Evolutionary conservation across 1,284 basidiomycete genomes (phyloP).

Genomic region (Marasmius tenuissimus): DNA sequence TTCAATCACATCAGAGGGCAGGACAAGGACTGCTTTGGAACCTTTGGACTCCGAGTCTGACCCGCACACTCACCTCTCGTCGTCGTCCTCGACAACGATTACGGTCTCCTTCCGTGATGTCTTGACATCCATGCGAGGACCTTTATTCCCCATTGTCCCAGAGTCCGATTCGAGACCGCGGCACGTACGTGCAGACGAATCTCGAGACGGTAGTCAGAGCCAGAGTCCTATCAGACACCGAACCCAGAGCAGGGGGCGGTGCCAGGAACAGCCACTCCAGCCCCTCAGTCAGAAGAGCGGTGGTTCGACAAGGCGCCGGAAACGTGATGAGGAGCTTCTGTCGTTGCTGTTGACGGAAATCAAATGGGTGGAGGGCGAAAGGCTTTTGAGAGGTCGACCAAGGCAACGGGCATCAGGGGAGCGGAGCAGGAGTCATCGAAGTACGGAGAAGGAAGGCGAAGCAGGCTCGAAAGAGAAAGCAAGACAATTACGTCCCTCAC

Average conservation of each 20-base stretch:
- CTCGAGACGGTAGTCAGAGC: not conserved
- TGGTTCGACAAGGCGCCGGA: not conserved
- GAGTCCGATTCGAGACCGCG: slow-evolving; percentile 18
- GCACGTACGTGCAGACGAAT: not conserved
- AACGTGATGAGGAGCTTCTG: slow-evolving; percentile 6
- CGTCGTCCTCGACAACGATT: slow-evolving; percentile 1
- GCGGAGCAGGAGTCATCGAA: slow-evolving; percentile 35
- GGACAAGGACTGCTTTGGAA: not conserved
- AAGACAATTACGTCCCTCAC: slow-evolving; percentile 10
- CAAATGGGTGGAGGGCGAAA: not conserved
- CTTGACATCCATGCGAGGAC: slow-evolving; percentile 56
- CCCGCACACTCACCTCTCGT: not conserved
- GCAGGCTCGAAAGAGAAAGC: slow-evolving; percentile 8
- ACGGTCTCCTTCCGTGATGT: slow-evolving; percentile 57
- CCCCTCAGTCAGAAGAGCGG: not conserved
- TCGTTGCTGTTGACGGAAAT: not conserved
- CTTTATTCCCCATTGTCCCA: slow-evolving; percentile 50
- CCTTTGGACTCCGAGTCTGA: not conserved
- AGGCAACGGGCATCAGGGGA: slow-evolving; percentile 25
- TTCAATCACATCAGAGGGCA: not conserved
- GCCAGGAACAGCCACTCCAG: not conserved
- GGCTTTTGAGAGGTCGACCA: slow-evolving; percentile 17
- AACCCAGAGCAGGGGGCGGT: slow-evolving; percentile 5
- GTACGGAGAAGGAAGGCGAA: slow-evolving; percentile 34
- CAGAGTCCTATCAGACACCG: not conserved